Conservation (phyloP, 2,329 filamentous ascomycete genomes). For the Colletotrichum orchidophilum region DNA sequence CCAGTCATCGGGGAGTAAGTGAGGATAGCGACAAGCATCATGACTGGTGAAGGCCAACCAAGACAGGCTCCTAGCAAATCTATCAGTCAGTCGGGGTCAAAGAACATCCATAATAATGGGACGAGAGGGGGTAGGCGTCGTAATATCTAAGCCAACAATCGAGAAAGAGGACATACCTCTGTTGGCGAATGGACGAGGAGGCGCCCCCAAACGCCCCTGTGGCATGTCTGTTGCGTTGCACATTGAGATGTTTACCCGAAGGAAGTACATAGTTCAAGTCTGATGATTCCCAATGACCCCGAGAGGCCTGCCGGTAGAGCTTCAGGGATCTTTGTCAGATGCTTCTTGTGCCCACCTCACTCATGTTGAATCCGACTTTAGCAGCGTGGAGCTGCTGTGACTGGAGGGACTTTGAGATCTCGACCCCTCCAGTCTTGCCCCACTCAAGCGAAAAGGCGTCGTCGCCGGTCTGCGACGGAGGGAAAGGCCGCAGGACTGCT, state of each 20-base stretch:
- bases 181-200: neutral
- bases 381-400: neutral
- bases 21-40: neutral
- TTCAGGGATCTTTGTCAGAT: neutral
- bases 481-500: neutral
- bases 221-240: neutral
- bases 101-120: conserved; percentile 13
- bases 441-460: neutral
- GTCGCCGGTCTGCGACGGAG: neutral
- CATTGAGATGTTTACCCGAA: neutral
- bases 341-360: neutral
- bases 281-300: neutral
- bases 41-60: conserved; percentile 6
- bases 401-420: neutral
- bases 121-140: neutral
- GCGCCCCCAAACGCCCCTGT: neutral
- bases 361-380: neutral
- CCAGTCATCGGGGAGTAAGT: conserved; percentile 18
- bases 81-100: conserved; percentile 6
- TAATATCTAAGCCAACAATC: neutral
- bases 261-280: neutral
- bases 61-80: neutral
- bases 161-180: neutral
- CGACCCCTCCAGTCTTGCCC: neutral
- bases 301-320: neutral